A percentile compares a stretch with the other conserved stretches of the same genome.
These are phyloP conservation scores for Spirogloea muscicola DNA, from an alignment of 139 green algal species.

Conservation along the genomic window DNA sequence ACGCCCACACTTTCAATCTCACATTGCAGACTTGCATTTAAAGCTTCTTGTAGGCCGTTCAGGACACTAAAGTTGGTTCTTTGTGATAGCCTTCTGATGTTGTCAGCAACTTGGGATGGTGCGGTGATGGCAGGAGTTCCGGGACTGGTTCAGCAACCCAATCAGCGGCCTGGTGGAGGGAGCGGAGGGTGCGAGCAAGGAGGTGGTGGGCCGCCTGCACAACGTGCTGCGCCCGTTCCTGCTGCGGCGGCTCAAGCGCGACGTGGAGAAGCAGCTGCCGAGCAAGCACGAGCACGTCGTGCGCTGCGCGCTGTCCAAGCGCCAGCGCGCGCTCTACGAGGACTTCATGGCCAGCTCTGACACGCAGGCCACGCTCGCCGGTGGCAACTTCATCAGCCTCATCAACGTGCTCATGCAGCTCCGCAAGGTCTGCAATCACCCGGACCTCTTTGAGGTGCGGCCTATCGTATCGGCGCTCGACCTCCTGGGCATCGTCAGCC, in stretches of 20 bases:
- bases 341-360: conserved; percentile 87
- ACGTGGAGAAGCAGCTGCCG: conserved; percentile 95
- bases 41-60: no score
- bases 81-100: no score
- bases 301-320: conserved; percentile 66
- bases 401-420: conserved; percentile 98
- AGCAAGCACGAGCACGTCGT: conserved; percentile 94
- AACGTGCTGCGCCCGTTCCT: conserved; percentile 91
- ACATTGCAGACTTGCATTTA: not conserved
- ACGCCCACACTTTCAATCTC: not conserved
- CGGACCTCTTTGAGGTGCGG: conserved; percentile 93
- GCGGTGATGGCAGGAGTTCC: no score
- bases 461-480: conserved; percentile 87
- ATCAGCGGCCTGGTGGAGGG: conserved; percentile 60
- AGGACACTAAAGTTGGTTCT: no score
- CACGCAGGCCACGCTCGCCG: conserved; percentile 65
- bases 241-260: conserved; percentile 82
- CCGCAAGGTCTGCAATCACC: conserved; percentile 98
- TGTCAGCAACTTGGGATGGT: no score
- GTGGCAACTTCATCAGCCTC: conserved; percentile 85
- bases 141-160: conserved; percentile 88
- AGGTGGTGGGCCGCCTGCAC: conserved; percentile 90
- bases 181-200: conserved; percentile 64
- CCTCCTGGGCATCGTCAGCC: conserved; percentile 23
- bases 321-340: conserved; percentile 76